These are phyloP conservation scores for Gossypium turneri DNA, from an alignment of 345 rosid genomes.

Conservation along the genomic window DNA sequence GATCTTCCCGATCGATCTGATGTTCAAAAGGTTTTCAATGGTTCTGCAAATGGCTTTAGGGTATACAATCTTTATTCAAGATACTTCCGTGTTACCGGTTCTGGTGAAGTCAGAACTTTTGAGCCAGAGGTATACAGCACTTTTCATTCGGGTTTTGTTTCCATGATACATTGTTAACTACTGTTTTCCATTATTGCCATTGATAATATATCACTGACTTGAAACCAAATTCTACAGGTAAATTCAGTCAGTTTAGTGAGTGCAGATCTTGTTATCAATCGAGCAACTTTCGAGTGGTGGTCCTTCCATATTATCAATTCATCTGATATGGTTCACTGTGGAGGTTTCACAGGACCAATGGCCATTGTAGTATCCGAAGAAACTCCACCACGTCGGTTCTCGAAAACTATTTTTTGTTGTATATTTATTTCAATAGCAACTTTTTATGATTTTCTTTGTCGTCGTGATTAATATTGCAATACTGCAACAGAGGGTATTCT, in stretches of 20 bases:
- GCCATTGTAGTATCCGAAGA: constrained; percentile 89
- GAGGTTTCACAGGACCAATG: constrained; percentile 78
- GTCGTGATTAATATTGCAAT: constrained; percentile 12
- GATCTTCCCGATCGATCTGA: constrained; percentile 75
- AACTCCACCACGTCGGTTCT: constrained; percentile 91
- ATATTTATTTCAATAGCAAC: constrained; percentile 8
- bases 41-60: constrained; percentile 72
- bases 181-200: neutral
- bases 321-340: constrained; percentile 53
- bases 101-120: constrained; percentile 85
- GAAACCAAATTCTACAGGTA: constrained; percentile 37
- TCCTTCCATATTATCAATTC: constrained; percentile 76
- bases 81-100: constrained; percentile 86
- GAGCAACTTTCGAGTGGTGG: constrained; percentile 71
- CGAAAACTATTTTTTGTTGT: constrained; percentile 2
- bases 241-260: constrained; percentile 60
- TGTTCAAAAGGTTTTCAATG: constrained; percentile 81
- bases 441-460: constrained; percentile 4
- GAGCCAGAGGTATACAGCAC: constrained; percentile 65
- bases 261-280: constrained; percentile 72
- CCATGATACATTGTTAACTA: neutral
- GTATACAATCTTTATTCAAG: constrained; percentile 75
- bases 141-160: constrained; percentile 1
- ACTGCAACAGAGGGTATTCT: constrained; percentile 80
- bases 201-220: constrained; percentile 5